Conservation (phyloP, 768 basidiomycete genomes). For the Boletus tylopilopsis region DNA sequence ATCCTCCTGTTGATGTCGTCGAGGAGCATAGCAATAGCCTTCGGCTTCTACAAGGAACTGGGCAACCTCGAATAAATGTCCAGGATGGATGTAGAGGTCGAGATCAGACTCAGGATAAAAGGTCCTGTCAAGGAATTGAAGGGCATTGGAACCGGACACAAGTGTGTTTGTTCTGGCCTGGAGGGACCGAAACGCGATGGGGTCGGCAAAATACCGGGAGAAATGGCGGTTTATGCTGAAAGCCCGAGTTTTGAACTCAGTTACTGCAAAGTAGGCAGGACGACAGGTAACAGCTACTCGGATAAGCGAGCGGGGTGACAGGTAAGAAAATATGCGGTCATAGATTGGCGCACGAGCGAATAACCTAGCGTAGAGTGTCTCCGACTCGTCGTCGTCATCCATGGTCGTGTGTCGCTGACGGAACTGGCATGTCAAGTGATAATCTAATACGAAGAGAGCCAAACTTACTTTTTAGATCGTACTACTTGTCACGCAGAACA, state of each 20-base stretch:
- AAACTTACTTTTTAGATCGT: too few relatives aligned
- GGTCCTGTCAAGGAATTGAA: constrained; percentile 48
- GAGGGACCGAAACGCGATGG: constrained; percentile 38
- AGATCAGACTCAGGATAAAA: constrained; percentile 46
- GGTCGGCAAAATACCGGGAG: constrained; percentile 33
- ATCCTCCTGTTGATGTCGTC: too few relatives aligned
- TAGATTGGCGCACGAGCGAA: constrained; percentile 20
- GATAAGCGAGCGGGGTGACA: constrained; percentile 26
- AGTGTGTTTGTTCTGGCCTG: constrained; percentile 42
- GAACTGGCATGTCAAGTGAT: too few relatives aligned
- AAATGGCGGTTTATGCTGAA: constrained; percentile 38
- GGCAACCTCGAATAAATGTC: constrained; percentile 29
- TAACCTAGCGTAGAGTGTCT: neutral
- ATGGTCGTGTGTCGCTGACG: neutral
- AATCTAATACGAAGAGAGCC: too few relatives aligned
- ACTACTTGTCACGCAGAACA: too few relatives aligned
- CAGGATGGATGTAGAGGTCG: constrained; percentile 44
- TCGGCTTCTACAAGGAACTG: constrained; percentile 30
- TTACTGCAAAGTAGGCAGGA: constrained; percentile 10
- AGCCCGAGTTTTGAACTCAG: constrained; percentile 23
- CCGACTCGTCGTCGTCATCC: neutral
- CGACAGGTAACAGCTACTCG: constrained; percentile 23
- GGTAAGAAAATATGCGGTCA: constrained; percentile 12
- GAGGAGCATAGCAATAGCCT: constrained; percentile 30
- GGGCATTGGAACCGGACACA: constrained; percentile 52